These are phyloP conservation scores for Phaeophleospora eucalypticola DNA, from an alignment of 2,329 filamentous ascomycete genomes.

Conservation along the genomic window DNA sequence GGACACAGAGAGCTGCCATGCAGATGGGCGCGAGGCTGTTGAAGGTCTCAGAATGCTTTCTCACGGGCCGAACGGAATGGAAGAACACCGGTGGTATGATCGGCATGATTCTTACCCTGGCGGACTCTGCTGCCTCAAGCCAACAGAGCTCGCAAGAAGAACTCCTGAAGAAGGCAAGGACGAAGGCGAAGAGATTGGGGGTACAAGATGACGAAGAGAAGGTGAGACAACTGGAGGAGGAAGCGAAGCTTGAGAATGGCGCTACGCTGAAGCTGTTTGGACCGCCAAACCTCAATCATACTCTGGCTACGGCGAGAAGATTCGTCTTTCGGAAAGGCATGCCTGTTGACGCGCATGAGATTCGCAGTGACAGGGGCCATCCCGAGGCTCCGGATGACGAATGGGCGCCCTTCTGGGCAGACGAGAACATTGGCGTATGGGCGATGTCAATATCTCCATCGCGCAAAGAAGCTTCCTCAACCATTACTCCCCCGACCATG, in stretches of 20 bases:
- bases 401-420: conserved; percentile 63
- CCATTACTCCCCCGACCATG: conserved; percentile 7
- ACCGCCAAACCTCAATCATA: conserved; percentile 72
- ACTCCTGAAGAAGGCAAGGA: conserved; percentile 36
- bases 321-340: conserved; percentile 85
- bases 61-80: conserved; percentile 77
- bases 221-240: conserved; percentile 26
- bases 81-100: conserved; percentile 73
- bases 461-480: conserved; percentile 3
- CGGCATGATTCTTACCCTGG: conserved; percentile 79
- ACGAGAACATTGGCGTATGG: conserved; percentile 79
- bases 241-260: conserved; percentile 32
- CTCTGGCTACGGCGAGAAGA: conserved; percentile 73
- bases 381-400: conserved; percentile 30
- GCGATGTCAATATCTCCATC: conserved; percentile 58
- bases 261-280: conserved; percentile 66
- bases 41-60: conserved; percentile 72
- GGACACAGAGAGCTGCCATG: conserved; percentile 71
- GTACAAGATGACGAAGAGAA: conserved; percentile 20
- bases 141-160: conserved; percentile 41
- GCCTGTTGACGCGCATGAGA: conserved; percentile 68
- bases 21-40: conserved; percentile 63
- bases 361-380: conserved; percentile 37
- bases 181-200: conserved; percentile 33
- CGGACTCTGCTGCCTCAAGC: conserved; percentile 57